Evolutionary conservation across 2,329 filamentous ascomycete species (phyloP).

Genomic region (Phialophora macrospora): DNA sequence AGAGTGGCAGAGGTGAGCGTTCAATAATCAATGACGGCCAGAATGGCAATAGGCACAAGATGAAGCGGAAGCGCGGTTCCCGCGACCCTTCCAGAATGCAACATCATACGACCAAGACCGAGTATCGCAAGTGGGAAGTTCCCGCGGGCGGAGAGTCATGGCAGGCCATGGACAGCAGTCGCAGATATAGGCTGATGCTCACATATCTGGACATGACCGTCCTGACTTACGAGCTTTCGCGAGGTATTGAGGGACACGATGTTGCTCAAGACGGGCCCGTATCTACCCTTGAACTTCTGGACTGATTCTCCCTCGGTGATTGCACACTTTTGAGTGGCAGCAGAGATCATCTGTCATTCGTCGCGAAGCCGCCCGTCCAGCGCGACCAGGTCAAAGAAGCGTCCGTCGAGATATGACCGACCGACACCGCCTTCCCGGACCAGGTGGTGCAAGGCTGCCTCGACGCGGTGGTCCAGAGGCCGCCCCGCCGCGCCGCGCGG

Average conservation of each 20-base stretch:
- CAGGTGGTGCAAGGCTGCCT: too few relatives aligned
- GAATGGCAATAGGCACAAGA: slow-evolving; percentile 4
- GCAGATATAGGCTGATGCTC: slow-evolving; percentile 59
- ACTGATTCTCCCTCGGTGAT: slow-evolving; percentile 13
- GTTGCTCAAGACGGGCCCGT: slow-evolving; percentile 22
- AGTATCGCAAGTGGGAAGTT: slow-evolving; percentile 29
- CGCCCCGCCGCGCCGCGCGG: too few relatives aligned
- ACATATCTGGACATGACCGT: slow-evolving; percentile 62
- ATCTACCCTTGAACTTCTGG: slow-evolving; percentile 27
- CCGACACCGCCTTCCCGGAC: too few relatives aligned
- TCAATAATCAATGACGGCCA: background rate
- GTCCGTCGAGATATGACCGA: too few relatives aligned
- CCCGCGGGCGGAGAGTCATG: slow-evolving; percentile 41
- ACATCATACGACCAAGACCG: slow-evolving; percentile 13
- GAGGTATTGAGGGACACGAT: slow-evolving; percentile 36
- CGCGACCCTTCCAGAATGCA: background rate
- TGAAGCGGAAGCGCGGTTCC: slow-evolving; percentile 24
- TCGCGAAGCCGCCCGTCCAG: too few relatives aligned
- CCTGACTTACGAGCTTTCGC: slow-evolving; percentile 63
- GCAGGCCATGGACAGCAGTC: slow-evolving; percentile 49
- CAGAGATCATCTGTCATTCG: background rate
- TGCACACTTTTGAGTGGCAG: background rate
- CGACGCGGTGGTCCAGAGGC: too few relatives aligned
- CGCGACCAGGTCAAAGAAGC: too few relatives aligned
- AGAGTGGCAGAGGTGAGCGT: background rate